Evolutionary conservation across 2,329 filamentous ascomycete species (phyloP).

Genomic region (Colletotrichum gigasporum): DNA sequence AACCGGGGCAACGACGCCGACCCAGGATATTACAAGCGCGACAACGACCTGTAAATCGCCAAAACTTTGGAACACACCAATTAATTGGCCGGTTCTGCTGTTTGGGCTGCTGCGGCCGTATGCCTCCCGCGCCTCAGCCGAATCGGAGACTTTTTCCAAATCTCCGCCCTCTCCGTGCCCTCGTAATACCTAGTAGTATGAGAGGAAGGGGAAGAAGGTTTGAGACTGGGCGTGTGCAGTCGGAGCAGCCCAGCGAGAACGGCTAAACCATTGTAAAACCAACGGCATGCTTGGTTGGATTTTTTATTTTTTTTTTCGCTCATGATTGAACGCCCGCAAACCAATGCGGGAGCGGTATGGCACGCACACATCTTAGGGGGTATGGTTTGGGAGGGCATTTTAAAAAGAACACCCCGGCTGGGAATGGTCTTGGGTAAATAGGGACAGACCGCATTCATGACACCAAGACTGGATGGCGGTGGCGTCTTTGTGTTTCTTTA

Average conservation of each 20-base stretch:
- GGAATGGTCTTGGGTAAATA: conserved; percentile 11
- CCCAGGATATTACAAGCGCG: conserved; percentile 37
- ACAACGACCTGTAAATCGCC: conserved; percentile 50
- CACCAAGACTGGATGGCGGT: conserved; percentile 19
- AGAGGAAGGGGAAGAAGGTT: not conserved
- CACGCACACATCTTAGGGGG: conserved; percentile 1
- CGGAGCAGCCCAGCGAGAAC: not conserved
- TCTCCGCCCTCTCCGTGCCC: not conserved
- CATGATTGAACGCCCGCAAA: not conserved
- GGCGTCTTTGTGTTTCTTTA: conserved; percentile 27
- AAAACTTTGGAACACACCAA: not conserved
- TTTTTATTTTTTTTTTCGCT: not conserved
- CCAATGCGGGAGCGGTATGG: not conserved
- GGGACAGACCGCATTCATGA: conserved; percentile 18
- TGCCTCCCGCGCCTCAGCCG: not conserved
- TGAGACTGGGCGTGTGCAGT: not conserved
- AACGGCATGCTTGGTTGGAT: conserved; percentile 5
- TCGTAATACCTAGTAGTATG: no score
- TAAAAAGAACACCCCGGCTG: conserved; percentile 17
- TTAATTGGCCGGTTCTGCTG: conserved; percentile 4
- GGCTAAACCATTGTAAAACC: not conserved
- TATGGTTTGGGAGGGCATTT: conserved; percentile 20
- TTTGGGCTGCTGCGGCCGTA: not conserved
- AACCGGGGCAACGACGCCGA: conserved; percentile 53
- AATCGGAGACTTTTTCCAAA: not conserved